phyloP scores from a whole-genome alignment of 148 eudicot species.

The Cornus suecica region DNA sequence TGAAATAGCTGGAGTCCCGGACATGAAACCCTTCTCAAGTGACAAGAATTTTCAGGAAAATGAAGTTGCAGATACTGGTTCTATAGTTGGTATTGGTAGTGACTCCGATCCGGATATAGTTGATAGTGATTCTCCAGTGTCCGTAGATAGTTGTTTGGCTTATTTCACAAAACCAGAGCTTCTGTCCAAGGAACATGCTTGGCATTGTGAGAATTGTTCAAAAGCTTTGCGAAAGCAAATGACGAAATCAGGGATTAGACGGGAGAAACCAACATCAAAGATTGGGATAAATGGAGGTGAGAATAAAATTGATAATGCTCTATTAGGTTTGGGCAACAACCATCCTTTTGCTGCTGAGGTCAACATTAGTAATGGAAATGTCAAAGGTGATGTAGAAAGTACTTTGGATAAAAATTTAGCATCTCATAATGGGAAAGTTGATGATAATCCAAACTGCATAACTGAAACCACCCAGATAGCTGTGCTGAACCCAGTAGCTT shows the following conservation, averaged over 20 bases:
- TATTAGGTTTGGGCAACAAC: constrained; percentile 4
- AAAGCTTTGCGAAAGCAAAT: constrained; percentile 46
- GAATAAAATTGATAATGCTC: constrained; percentile 25
- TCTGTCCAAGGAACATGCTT: constrained; percentile 74
- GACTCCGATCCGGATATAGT: constrained; percentile 92
- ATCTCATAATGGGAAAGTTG: constrained; percentile 15
- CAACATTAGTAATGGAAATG: constrained; percentile 13
- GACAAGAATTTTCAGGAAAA: constrained; percentile 15
- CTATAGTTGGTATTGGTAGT: constrained; percentile 40
- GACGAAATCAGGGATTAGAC: constrained; percentile 34
- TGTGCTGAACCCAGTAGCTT: constrained; percentile 11
- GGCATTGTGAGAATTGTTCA: constrained; percentile 95
- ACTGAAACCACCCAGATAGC: neutral
- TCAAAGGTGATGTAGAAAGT: constrained; percentile 8
- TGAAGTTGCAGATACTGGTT: constrained; percentile 34
- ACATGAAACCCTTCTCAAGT: constrained; percentile 25
- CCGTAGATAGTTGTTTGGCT: constrained; percentile 79
- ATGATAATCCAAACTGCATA: neutral
- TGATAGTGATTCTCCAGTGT: constrained; percentile 77
- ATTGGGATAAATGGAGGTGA: constrained; percentile 16
- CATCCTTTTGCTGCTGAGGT: constrained; percentile 9
- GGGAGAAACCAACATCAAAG: constrained; percentile 19
- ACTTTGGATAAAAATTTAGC: constrained; percentile 17
- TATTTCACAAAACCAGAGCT: constrained; percentile 73
- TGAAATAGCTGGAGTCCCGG: constrained; percentile 43